These are phyloP conservation scores for Smithsoniella earleae DNA, from an alignment of 163 green algal species.

Conservation along the genomic window DNA sequence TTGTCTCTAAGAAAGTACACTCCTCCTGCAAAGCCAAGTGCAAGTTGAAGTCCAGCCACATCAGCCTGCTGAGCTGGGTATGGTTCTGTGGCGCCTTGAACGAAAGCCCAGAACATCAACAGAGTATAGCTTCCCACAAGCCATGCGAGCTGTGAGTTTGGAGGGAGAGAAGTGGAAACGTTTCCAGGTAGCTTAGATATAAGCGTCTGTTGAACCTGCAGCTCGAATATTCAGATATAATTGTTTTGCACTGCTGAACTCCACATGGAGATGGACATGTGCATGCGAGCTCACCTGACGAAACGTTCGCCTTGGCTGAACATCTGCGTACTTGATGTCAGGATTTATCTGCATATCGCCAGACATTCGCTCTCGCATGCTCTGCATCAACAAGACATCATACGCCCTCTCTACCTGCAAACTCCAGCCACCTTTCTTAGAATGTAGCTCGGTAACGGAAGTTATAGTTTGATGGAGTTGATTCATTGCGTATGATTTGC, in stretches of 20 bases:
- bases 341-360: constrained; percentile 50
- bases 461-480: too few species aligned
- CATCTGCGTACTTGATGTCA: constrained; percentile 62
- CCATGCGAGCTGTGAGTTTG: constrained; percentile 21
- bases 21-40: constrained; percentile 52
- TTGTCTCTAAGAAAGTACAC: constrained; percentile 71
- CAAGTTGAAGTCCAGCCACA: constrained; percentile 64
- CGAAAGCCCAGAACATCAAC: constrained; percentile 19
- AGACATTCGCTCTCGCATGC: constrained; percentile 59
- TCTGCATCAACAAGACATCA: constrained; percentile 76
- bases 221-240: too few species aligned
- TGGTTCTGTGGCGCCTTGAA: constrained; percentile 42
- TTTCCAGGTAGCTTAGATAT: constrained; percentile 17
- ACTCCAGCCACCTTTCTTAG: too few species aligned
- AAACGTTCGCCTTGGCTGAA: constrained; percentile 26
- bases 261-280: background rate
- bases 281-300: constrained; percentile 16
- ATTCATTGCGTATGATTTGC: too few species aligned
- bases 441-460: too few species aligned
- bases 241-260: background rate
- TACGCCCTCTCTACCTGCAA: constrained; percentile 78
- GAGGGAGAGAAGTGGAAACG: constrained; percentile 1
- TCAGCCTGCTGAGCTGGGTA: constrained; percentile 46
- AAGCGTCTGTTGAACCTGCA: constrained; percentile 16
- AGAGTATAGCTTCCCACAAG: background rate